Evolutionary conservation across 2,329 filamentous ascomycete genomes (phyloP).

Genomic region (Cladophialophora exuberans): DNA sequence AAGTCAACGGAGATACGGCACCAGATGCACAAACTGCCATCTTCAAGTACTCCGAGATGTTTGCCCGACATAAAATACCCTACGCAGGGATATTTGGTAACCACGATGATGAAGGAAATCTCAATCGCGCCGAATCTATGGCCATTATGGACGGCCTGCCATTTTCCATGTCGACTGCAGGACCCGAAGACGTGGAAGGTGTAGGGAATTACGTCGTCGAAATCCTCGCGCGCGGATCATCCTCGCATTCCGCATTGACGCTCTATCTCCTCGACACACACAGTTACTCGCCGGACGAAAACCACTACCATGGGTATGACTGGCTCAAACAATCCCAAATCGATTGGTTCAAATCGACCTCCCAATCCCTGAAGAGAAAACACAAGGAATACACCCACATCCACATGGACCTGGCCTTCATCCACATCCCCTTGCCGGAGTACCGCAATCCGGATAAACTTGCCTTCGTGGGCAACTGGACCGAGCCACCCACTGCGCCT

Average conservation of each 20-base stretch:
- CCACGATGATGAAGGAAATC: slow-evolving; percentile 88
- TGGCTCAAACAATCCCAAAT: slow-evolving; percentile 96
- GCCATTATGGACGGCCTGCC: slow-evolving; percentile 81
- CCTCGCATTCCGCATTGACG: slow-evolving; percentile 86
- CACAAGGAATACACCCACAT: slow-evolving; percentile 86
- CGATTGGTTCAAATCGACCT: slow-evolving; percentile 86
- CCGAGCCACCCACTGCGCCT: slow-evolving; percentile 84
- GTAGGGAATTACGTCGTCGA: slow-evolving; percentile 96
- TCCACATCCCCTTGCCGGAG: slow-evolving; percentile 94
- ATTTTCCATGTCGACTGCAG: slow-evolving; percentile 83
- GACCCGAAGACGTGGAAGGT: slow-evolving; percentile 81
- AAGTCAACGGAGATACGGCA: slow-evolving; percentile 91
- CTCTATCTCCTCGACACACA: slow-evolving; percentile 96
- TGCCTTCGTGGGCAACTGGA: slow-evolving; percentile 69
- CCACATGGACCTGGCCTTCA: slow-evolving; percentile 95
- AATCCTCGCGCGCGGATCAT: slow-evolving; percentile 76
- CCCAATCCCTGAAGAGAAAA: slow-evolving; percentile 71
- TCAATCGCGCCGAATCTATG: slow-evolving; percentile 81
- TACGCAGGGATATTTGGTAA: slow-evolving; percentile 96
- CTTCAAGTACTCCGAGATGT: slow-evolving; percentile 85
- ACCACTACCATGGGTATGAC: slow-evolving; percentile 88
- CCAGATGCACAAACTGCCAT: slow-evolving; percentile 91
- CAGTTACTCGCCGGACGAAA: slow-evolving; percentile 86
- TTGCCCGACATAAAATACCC: slow-evolving; percentile 85
- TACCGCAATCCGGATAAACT: slow-evolving; percentile 67